These are phyloP conservation scores for Phialophora verrucosa DNA, from an alignment of 2,329 filamentous ascomycete genomes.

Conservation along the genomic window DNA sequence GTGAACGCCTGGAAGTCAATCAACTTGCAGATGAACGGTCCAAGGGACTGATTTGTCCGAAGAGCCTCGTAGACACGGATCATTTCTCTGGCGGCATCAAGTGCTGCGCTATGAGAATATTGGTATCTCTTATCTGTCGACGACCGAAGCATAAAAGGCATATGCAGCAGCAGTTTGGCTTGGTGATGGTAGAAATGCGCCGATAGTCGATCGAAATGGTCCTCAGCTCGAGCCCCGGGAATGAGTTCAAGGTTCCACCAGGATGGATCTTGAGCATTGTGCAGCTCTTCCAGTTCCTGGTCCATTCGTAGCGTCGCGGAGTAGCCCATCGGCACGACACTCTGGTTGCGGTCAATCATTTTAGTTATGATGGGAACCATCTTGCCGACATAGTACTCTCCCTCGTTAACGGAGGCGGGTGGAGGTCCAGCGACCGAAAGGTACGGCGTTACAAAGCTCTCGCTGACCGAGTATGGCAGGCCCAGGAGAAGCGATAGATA, in stretches of 20 bases:
- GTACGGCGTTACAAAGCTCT: constrained; percentile 43
- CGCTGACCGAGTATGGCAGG: constrained; percentile 54
- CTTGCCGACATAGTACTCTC: constrained; percentile 43
- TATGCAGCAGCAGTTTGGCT: constrained; percentile 50
- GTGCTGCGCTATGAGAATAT: constrained; percentile 47
- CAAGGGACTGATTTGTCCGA: constrained; percentile 40
- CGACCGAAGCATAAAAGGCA: constrained; percentile 55
- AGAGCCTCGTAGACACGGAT: constrained; percentile 48
- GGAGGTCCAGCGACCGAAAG: constrained; percentile 36
- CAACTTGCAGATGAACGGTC: constrained; percentile 52
- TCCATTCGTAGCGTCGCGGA: constrained; percentile 50
- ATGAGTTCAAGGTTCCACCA: constrained; percentile 43
- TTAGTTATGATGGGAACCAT: constrained; percentile 47
- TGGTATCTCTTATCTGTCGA: constrained; percentile 46
- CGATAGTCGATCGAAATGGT: constrained; percentile 44
- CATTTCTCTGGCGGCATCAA: constrained; percentile 52
- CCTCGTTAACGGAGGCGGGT: constrained; percentile 23
- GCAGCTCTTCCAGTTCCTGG: constrained; percentile 47
- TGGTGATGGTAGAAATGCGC: constrained; percentile 51
- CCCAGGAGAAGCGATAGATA: constrained; percentile 61
- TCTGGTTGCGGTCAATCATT: constrained; percentile 52
- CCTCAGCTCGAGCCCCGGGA: constrained; percentile 38
- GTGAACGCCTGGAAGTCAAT: constrained; percentile 58
- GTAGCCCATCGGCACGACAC: constrained; percentile 45
- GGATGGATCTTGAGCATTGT: constrained; percentile 41